Base-by-base conservation (phyloP, 164 flowering plant genomes). In the Annona squamosa region DNA sequence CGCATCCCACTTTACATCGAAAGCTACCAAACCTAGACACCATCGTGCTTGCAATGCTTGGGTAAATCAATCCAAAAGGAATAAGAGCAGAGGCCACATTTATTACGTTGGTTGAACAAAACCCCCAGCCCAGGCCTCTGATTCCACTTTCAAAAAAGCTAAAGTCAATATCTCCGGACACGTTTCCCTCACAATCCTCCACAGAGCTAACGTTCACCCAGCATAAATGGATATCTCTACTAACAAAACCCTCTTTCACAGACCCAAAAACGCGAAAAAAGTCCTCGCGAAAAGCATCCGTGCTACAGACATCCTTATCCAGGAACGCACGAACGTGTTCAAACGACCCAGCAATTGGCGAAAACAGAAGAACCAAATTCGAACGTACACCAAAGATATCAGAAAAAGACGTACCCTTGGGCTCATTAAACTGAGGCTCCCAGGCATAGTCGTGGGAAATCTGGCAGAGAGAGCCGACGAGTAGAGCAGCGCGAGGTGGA, bases 41-140 rank as follows among this genome's bases (percentile, higher is more conserved):
- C 12, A 78, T 71, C 0, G 82, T 76, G 73, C 82, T 44, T 48
- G 86, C 97, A 82, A 96, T 90, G 18, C 73, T 76, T 1, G 97
- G 97, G 81, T 89, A 92, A 71, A 93, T 90, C 80, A 96, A 79
- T 5, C 93, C 95, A 70, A 93, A 89, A 19, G 97, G 95, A 82
- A 92, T 78, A 56, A 93, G 74, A 72, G 90, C 83, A 64, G 97
- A 89, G 44, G 98, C 97, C 72, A 90, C 78, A 66, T 84, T 62
- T 77, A 96, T 82, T 0, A 88, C 82, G 73, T 89, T 87, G 3
- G 85, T 85, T 0, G 95, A 89, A 71, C 86, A 85, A 80, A 81
- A 83, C 0, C 98, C 98, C 97, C 98, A 96, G 48, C 92, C 93
- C 72, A 93, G 78, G 42, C 76, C 79, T 85, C 68, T 85, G 78